Percentiles rank a stretch among this genome's conserved stretches.
These are phyloP conservation scores for Sistotremastrum suecicum DNA, from an alignment of 768 basidiomycete genomes.

Conservation along the genomic window DNA sequence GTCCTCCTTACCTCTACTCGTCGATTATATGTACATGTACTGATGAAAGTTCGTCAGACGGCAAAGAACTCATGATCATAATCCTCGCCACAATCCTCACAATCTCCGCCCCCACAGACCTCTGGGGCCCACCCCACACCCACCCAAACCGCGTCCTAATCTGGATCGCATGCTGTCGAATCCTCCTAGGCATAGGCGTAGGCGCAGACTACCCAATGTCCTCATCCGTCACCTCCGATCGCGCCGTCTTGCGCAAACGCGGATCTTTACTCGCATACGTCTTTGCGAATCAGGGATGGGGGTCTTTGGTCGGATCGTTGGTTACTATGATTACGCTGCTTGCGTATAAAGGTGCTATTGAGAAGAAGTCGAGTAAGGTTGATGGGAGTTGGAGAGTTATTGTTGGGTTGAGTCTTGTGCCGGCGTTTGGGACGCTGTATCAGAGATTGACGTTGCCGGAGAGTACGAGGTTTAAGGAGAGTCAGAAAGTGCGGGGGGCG, in stretches of 20 bases:
- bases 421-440: constrained; percentile 62
- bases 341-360: constrained; percentile 49
- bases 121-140: not conserved
- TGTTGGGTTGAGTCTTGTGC: constrained; percentile 60
- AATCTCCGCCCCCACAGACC: constrained; percentile 50
- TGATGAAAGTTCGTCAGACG: constrained; percentile 25
- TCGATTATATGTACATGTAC: constrained; percentile 1
- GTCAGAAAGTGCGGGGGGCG: constrained; percentile 19
- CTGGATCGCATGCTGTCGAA: constrained; percentile 53
- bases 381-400: constrained; percentile 74
- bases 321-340: constrained; percentile 49
- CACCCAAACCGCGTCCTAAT: constrained; percentile 35
- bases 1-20: constrained; percentile 2
- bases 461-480: constrained; percentile 37
- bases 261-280: constrained; percentile 68
- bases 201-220: constrained; percentile 76
- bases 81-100: constrained; percentile 64
- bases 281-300: constrained; percentile 71
- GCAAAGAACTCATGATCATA: constrained; percentile 70
- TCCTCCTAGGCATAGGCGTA: constrained; percentile 63
- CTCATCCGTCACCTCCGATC: constrained; percentile 53
- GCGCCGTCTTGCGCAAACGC: constrained; percentile 47
- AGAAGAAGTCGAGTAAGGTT: constrained; percentile 45
- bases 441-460: constrained; percentile 64
- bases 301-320: constrained; percentile 48